Base-by-base conservation (phyloP, 1,139 yeast species). In the Geotrichum bryndzae region DNA sequence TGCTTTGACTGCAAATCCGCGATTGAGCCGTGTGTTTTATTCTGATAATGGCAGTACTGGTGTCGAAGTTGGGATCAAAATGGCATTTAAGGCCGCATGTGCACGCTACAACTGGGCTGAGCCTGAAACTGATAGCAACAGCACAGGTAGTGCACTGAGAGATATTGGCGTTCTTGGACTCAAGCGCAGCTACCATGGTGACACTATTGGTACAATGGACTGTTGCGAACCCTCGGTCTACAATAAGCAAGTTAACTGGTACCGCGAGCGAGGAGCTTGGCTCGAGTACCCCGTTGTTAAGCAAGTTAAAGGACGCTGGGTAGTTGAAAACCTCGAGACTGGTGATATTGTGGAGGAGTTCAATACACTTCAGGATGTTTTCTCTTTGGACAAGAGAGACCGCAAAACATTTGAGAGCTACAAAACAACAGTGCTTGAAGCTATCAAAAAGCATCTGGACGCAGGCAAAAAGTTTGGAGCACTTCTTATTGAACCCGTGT, bases 21-120 rank as follows among this genome's bases (percentile, higher is more conserved):
- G 70, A 33, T 59, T 68, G 2, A 48, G 54, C 23, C 63, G 72
- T 7, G 73, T 69, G 6, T 70, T 69, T 54, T 70, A 68, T 57
- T 68, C 72, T 22, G 73, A 70, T 60, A 70, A 70, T 55, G 73
- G 73, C 13, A 66, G 71, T 22, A 70, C 73, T 29, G 73, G 69
- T 18, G 66, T 70, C 25, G 73, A 70, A 58, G 72, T 70, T 15
- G 72, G 72, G 2, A 58, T 70, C 7, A 70, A 70, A 58, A 70
- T 70, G 73, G 73, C 73, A 5, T 61, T 70, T 46, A 69, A 68
- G 51, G 67, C 73, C 0, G 35, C 68, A 6, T 63, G 68, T 13
- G 66, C 61, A 33, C 57, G 72, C 53, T 68, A 68, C 51, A 63
- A 66, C 27, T 66, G 66, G 64, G 63, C 59, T 35, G 54, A 65